Base-by-base conservation (phyloP, 441 rosid genomes). In the Bocquillonia castaneifolia region DNA sequence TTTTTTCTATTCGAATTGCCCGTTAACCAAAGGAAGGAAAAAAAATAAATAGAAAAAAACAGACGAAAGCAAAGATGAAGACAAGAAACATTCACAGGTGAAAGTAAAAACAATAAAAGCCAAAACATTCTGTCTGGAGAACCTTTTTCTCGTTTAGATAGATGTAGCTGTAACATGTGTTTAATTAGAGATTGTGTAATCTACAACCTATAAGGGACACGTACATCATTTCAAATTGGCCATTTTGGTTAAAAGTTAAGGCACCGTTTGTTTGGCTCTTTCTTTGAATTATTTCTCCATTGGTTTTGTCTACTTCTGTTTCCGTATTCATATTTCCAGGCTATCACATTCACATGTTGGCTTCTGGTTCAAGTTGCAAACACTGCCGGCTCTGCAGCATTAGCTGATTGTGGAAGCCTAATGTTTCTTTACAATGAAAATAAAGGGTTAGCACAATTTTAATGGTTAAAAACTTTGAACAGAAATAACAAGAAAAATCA, bases 1-100 rank as follows among this genome's bases (percentile, higher is more conserved):
- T 17, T 32, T n/a, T 58, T n/a, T 1, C 63, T 23, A 14, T 18
- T 54, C 31, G 0, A 40, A 40, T n/a, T 12, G 36, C 57, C 58
- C 47, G 48, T 23, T 17, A 68, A 31, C 23, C 55, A 1, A 31
- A 28, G 66, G 54, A 63, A 44, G 29, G n/a, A 58, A 58, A 34
- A 14, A 32, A 25, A 3, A 15, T 15, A 7, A 14, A 56, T 25
- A 68, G 42, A 20, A 12, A 56, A 29, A 13, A 31, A 10, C 12
- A 31, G n/a, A 22, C 3, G 8, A 17, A n/a, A 55, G 22, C 26
- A 55, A 9, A 56, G 22, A 55, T 36, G 29, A 31, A 34, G 68
- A 70, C 74, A 63, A 70, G 20, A 63, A 45, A 44, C 5, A 14
- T 18, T 70, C 74, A 63, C 74, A 70, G 62, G 58, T 42, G 23